Evolutionary conservation across 2,329 filamentous ascomycete species (phyloP).

Genomic region (Bimuria novae-zelandiae): DNA sequence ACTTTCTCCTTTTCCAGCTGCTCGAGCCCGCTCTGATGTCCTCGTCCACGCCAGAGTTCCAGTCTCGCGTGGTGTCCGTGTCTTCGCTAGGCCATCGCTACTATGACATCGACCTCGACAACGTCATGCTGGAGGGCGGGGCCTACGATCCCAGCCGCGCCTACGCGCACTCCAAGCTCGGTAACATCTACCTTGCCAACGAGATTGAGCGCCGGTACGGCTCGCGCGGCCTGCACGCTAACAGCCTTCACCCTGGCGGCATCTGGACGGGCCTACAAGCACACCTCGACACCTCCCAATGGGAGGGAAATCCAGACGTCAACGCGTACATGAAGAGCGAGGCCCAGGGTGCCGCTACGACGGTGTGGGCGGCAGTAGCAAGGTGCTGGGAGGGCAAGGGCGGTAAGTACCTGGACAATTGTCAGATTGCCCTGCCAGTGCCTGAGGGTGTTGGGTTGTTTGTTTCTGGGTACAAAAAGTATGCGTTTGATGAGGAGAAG

Average conservation of each 20-base stretch:
- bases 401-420: slow-evolving; percentile 38
- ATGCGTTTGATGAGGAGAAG: slow-evolving; percentile 28
- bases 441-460: background rate
- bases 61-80: slow-evolving; percentile 48
- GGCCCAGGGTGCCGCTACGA: slow-evolving; percentile 47
- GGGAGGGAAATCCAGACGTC: background rate
- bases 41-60: slow-evolving; percentile 23
- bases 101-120: slow-evolving; percentile 47
- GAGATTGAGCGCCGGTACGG: slow-evolving; percentile 58
- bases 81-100: slow-evolving; percentile 45
- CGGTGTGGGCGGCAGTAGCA: slow-evolving; percentile 38
- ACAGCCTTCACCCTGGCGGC: slow-evolving; percentile 20
- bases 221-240: slow-evolving; percentile 48
- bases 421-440: slow-evolving; percentile 21
- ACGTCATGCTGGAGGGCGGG: slow-evolving; percentile 47
- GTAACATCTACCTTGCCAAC: slow-evolving; percentile 58
- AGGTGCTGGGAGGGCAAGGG: slow-evolving; percentile 42
- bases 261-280: slow-evolving; percentile 14
- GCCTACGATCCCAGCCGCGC: slow-evolving; percentile 41
- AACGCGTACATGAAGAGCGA: slow-evolving; percentile 24
- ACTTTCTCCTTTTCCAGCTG: slow-evolving; percentile 51
- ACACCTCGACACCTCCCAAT: slow-evolving; percentile 2
- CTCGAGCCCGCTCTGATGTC: slow-evolving; percentile 47
- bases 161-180: slow-evolving; percentile 58
- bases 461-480: slow-evolving; percentile 10